Evolutionary conservation across 2,329 filamentous ascomycete species (phyloP), one percentile per base, ranked within the genome.

Genomic region (Botrytis byssoidea): DNA sequence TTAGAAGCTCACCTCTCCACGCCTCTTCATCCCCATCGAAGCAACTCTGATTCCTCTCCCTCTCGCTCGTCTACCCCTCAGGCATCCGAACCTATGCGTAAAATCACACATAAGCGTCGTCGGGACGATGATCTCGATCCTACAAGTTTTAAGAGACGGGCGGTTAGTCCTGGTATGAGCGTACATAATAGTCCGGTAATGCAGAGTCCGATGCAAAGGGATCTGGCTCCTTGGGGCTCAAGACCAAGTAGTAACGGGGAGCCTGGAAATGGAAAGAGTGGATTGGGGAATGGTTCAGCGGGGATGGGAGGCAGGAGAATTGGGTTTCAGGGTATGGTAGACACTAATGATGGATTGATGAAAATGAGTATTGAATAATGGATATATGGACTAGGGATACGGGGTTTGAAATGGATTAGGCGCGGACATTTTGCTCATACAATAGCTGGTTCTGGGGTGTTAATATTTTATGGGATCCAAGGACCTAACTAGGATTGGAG

Each of bases 321-420:
- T 22, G 94, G 94, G 14, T 87, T 97, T 77, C 95, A 98, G 83
- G 94, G 95, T 1, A 98, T 98, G 95, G 92, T 89, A 29, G 95
- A 98, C 83, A 95, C 95, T n/a, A 94, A 94, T 81, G 95, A 98
- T 82, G 93, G 94, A 2, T 86, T 98, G 77, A 97, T 97, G 92
- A 94, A 95, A 79, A 96, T 98, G 93, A 97, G 93, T 82, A 97
- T 98, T 79, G 95, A 98, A 82, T 97, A 66, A 79, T 40, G 25
- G 14, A 10, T 32, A 51, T 35, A 55, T 42, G 35, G 35, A 35
- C 32, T 14, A 16, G 3, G 42, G 12, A n/a, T 25, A 22, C 35
- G 25, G 48, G 9, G 9, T 57, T 57, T 32, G 4, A 25, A 57
- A 68, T 25, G 37, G 14, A 48, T 68, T 42, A 18, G 4, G 66